Conservation (phyloP, 495 filamentous ascomycete genomes). For the Arthonia radiata region DNA sequence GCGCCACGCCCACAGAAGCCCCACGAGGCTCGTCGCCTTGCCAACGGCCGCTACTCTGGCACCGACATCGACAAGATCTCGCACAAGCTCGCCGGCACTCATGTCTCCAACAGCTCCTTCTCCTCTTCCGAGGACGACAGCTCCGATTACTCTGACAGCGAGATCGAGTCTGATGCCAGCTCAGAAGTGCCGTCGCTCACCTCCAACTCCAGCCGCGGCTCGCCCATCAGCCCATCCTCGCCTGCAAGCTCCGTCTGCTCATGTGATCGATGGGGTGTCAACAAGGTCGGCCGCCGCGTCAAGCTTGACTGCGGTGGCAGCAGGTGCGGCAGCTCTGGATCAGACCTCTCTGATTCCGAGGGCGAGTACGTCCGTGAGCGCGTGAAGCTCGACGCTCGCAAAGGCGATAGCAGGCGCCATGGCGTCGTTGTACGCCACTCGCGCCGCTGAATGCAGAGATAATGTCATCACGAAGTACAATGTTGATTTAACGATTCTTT, state of each 20-base stretch:
- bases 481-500: too few relatives aligned
- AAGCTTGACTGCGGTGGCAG: slow-evolving; percentile 81
- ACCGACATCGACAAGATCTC: slow-evolving; percentile 30
- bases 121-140: slow-evolving; percentile 30
- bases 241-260: slow-evolving; percentile 36
- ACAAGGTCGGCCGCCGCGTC: slow-evolving; percentile 69
- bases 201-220: slow-evolving; percentile 50
- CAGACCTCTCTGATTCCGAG: too few relatives aligned
- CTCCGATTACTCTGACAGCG: slow-evolving; percentile 23
- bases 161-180: slow-evolving; percentile 5
- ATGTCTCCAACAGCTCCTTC: slow-evolving; percentile 40
- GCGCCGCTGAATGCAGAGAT: too few relatives aligned
- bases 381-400: too few relatives aligned
- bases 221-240: slow-evolving; percentile 45
- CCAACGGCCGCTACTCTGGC: slow-evolving; percentile 47
- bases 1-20: slow-evolving; percentile 76
- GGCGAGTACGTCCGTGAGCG: too few relatives aligned
- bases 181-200: slow-evolving; percentile 20
- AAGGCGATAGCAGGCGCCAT: too few relatives aligned
- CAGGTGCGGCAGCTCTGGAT: slow-evolving; percentile 58
- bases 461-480: too few relatives aligned
- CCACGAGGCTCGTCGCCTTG: slow-evolving; percentile 60
- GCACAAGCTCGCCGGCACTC: slow-evolving; percentile 49
- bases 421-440: too few relatives aligned
- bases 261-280: slow-evolving; percentile 91